Evolutionary conservation across 257 asterid species (phyloP).

Genomic region (Lycium ferocissimum): DNA sequence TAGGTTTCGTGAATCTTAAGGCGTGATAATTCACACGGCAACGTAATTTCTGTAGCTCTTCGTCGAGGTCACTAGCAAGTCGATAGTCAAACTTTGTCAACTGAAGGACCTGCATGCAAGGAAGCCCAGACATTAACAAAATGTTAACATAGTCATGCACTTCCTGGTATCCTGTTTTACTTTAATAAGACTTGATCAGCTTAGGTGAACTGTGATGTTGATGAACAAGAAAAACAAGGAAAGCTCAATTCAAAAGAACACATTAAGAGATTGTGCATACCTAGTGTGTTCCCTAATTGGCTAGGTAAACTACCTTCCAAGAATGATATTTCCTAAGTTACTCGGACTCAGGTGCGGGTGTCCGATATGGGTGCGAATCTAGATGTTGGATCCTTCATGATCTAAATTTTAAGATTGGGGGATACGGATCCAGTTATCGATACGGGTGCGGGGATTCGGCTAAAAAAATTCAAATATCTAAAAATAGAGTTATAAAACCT

Average conservation of each 20-base stretch:
- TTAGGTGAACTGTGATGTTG: conserved; percentile 6
- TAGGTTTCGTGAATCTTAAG: conserved; percentile 84
- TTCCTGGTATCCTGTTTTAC: background rate
- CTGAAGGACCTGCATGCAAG: conserved; percentile 87
- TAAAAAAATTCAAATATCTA: too few species aligned
- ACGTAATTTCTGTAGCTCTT: conserved; percentile 86
- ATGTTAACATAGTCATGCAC: background rate
- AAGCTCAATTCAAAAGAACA: background rate
- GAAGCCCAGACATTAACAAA: background rate
- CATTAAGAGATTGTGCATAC: background rate
- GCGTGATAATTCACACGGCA: conserved; percentile 97
- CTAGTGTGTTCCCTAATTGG: background rate
- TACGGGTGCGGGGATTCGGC: too few species aligned
- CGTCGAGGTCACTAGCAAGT: conserved; percentile 88
- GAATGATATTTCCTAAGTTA: background rate
- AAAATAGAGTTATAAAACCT: too few species aligned
- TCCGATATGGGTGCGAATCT: too few species aligned
- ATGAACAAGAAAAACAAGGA: background rate
- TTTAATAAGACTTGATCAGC: conserved; percentile 24
- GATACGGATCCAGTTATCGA: too few species aligned
- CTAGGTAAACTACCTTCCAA: conserved; percentile 16
- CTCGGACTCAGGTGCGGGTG: too few species aligned
- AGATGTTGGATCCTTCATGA: too few species aligned
- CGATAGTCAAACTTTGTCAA: conserved; percentile 97
- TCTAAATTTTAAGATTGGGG: too few species aligned